Base-by-base conservation (phyloP, 495 filamentous ascomycete genomes). In the Penicillium egyptiacum region DNA sequence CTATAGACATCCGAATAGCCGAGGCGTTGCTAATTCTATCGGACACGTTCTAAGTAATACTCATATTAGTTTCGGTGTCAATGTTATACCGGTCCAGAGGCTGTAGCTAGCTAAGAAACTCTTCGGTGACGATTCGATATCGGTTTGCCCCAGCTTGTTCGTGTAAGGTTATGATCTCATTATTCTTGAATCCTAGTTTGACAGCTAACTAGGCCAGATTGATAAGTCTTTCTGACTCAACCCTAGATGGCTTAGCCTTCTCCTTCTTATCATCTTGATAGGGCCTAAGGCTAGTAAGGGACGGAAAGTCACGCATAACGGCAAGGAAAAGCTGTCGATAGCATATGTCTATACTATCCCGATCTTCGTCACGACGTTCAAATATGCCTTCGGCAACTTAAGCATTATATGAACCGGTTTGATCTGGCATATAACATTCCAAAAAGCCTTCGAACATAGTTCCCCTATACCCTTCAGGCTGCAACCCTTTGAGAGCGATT, bases 321-420 rank as follows among this genome's bases (percentile, higher is more conserved):
- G 37, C 37, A 17, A 53, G 50, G 26, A 53, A 53, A 26, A 53
- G 26, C 50, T 53, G 37, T 28, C 40, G 50, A 40, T 53, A 53
- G 22, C 50, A 43, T 43, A 43, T 43, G 23, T 22, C 9, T 19
- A 43, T 43, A 19, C 41, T 9, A 19, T 43, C 41, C 41, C 19
- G 5, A 43, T 43, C 17, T 43, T 43, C 41, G 41, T 43, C 41
- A 43, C 19, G 41, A 43, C 41, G 41, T 43, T 43, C 41, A 43
- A 43, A 43, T 43, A 19, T 9, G 9, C 23, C 41, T 43, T 43
- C 41, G 41, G 41, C 19, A 43, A 43, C 19, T 43, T 43, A 7
- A 43, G 17, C 20, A 12, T 37, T 28, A 25, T 28, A 25, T 25
- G 5, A 53, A 22, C 41, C 19, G 23, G 41, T 22, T 43, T 43